Base-by-base conservation (phyloP, 129 eudicot species). In the Lactuca sativa region DNA sequence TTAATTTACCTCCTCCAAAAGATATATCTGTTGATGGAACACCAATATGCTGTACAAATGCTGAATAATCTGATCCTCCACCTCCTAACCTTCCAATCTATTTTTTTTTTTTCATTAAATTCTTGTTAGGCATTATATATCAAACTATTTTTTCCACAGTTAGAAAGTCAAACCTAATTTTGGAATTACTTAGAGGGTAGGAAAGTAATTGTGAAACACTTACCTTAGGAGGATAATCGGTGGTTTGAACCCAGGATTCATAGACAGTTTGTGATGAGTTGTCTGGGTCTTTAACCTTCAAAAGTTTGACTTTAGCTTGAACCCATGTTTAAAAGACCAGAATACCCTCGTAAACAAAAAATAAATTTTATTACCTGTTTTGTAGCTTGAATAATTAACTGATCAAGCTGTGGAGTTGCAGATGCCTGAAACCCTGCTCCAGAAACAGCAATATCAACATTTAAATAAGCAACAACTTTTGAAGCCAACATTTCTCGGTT, bases 371-470 rank as follows among this genome's bases (percentile, higher is more conserved):
- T 11, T 79, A 91, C 97, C 97, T 88, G 90, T 71, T 78, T 76
- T 75, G 92, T 80, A 73, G 86, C 88, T 80, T 81, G 62, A 55
- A 77, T 77, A 56, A 91, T 80, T 57, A 91, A 62, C 2, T 80
- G 87, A 77, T 91, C 97, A 58, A 91, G 92, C 77, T 91, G 97
- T 62, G 97, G 97, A 61, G 97, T 91, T 71, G 96, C 90, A 43
- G 81, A 78, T 65, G 90, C 82, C 9, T 49, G 71, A 73, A 91
- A 86, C 69, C 90, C 90, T 49, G 86, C 67, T 60, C 88, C 97
- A 18, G 66, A 16, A 49, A 88, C 93, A 40, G 93, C 97, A 67
- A 59, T 14, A 54, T 88, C 97, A 56, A 91, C 88, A 66, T 91
- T 91, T 80, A 91, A 68, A 86, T 91, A 91, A 65, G 93, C 96